These are phyloP conservation scores for Calonectria honghensis DNA, from an alignment of 2,329 filamentous ascomycete species.

Conservation along the genomic window DNA sequence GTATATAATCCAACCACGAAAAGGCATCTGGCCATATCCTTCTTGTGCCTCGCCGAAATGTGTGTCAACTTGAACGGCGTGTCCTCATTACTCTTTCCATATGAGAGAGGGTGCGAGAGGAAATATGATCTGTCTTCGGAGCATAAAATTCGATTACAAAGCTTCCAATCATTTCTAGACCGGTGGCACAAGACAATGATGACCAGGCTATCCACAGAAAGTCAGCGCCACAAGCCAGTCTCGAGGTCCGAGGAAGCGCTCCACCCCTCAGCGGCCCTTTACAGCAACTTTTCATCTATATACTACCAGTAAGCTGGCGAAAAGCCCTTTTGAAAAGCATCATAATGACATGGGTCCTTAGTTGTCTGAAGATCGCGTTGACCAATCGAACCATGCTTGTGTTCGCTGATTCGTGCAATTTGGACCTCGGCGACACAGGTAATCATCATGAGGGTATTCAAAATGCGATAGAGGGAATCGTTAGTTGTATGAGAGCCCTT, in stretches of 20 bases:
- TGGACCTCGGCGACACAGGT: not conserved
- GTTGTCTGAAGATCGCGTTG: slow-evolving; percentile 5
- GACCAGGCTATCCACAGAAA: not conserved
- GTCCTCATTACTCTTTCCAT: slow-evolving; percentile 18
- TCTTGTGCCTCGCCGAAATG: not conserved
- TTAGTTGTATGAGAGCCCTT: not conserved
- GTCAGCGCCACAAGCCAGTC: not conserved
- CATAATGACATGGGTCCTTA: not conserved
- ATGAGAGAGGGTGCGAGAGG: not conserved
- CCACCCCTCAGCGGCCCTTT: not conserved
- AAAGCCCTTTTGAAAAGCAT: accelerated
- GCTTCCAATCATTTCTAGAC: not conserved
- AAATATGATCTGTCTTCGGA: not conserved
- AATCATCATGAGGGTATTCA: not conserved
- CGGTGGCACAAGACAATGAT: slow-evolving; percentile 8
- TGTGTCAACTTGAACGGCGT: slow-evolving; percentile 5
- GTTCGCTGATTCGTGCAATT: not conserved
- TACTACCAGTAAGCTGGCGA: slow-evolving; percentile 8
- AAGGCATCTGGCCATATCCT: not conserved
- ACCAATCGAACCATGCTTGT: slow-evolving; percentile 5
- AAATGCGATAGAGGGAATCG: not conserved
- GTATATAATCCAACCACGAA: slow-evolving; percentile 1
- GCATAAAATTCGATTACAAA: not conserved
- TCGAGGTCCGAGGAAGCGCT: not conserved
- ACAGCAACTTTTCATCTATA: not conserved